phyloP scores from a whole-genome alignment of 805 yeast species.

The Komagataella kurtzmanii region DNA sequence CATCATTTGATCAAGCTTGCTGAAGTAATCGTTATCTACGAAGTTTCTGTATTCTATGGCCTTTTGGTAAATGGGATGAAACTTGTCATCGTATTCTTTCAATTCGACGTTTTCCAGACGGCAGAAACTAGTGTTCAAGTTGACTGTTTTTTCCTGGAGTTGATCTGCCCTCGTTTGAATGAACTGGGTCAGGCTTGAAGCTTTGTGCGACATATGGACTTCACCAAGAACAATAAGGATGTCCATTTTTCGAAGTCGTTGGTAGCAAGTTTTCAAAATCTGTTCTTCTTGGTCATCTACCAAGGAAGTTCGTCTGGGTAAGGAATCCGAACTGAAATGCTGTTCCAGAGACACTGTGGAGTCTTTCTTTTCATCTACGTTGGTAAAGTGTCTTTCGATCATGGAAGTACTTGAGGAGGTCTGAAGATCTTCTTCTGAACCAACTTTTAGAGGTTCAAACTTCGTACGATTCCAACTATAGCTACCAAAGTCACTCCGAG shows the following conservation, averaged over 20 bases:
- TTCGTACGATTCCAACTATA: background rate
- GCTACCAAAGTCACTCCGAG: background rate
- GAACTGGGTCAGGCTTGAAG: background rate
- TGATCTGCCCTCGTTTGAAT: background rate
- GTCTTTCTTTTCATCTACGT: background rate
- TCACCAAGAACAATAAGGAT: slow-evolving; percentile 7
- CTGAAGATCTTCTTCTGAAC: background rate
- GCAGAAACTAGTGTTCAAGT: slow-evolving; percentile 7
- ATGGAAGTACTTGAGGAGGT: background rate
- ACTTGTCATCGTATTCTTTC: slow-evolving; percentile 2
- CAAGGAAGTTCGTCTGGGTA: background rate
- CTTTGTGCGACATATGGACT: slow-evolving; percentile 1
- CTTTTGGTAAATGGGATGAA: slow-evolving; percentile 1
- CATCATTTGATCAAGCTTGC: slow-evolving; percentile 1
- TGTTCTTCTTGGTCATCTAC: background rate
- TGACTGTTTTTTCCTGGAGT: background rate
- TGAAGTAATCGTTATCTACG: slow-evolving; percentile 3
- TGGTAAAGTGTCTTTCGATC: background rate
- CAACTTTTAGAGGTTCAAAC: background rate
- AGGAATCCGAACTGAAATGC: background rate
- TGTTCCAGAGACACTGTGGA: background rate
- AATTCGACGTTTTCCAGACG: slow-evolving; percentile 8
- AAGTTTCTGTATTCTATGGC: slow-evolving; percentile 2
- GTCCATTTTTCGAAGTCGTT: slow-evolving; percentile 6
- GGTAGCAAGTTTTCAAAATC: background rate